Conservation (phyloP, 225 moss, liverwort and hornwort genomes). For the Bryoerythrophyllum caledonicum region DNA sequence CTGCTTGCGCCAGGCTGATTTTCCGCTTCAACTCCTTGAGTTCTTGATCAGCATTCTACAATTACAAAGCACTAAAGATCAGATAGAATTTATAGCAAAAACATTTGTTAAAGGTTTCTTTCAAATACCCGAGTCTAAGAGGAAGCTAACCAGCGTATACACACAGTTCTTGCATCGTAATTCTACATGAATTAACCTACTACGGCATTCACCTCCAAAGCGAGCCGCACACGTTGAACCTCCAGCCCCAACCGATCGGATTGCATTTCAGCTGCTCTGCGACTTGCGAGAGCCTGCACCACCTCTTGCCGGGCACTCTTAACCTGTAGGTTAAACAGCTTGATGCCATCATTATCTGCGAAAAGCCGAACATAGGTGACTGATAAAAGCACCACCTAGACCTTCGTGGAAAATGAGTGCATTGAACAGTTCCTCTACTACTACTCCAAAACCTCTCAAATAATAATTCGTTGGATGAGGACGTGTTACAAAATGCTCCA, state of each 20-base stretch:
- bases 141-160: not conserved
- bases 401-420: not conserved
- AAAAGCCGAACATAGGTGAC: not conserved
- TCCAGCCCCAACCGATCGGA: constrained; percentile 41
- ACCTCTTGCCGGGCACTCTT: constrained; percentile 56
- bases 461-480: not conserved
- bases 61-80: constrained; percentile 10
- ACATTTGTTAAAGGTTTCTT: not conserved
- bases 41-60: constrained; percentile 49
- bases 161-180: not conserved
- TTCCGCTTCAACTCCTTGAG: constrained; percentile 27
- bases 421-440: not conserved
- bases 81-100: not conserved
- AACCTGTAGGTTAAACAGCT: constrained; percentile 38
- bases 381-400: not conserved
- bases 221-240: constrained; percentile 35
- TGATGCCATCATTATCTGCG: constrained; percentile 12
- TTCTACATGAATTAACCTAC: not conserved
- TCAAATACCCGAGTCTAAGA: not conserved
- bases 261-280: constrained; percentile 60
- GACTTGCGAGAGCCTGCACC: constrained; percentile 45
- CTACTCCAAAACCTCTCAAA: not conserved
- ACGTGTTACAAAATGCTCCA: not conserved
- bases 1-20: constrained; percentile 24
- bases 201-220: constrained; percentile 38